Evolutionary conservation across 2,329 filamentous ascomycete species (phyloP), one percentile per base, ranked within the genome.

Genomic region (Monilinia fructicola): DNA sequence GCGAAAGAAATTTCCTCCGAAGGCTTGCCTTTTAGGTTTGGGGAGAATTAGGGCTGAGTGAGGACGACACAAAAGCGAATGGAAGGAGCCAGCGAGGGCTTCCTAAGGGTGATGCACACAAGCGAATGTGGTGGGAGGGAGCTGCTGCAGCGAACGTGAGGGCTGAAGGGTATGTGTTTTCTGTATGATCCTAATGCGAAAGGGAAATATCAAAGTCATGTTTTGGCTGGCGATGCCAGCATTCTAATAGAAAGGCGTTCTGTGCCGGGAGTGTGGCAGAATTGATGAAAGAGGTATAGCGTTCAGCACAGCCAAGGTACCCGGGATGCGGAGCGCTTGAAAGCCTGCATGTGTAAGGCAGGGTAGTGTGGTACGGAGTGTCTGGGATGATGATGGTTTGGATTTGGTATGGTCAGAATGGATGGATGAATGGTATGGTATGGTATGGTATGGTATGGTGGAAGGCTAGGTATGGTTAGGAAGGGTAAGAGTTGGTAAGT

Each of bases 71-170:
- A 75, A 76, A 87, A 89, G 87, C 87, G 87, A 89, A 85, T 87
- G 87, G 88, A 86, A 87, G 86, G 87, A 89, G 86, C 83, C 87
- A 80, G 83, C 86, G 86, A 89, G 87, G 86, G 87, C 85, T 88
- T 88, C 86, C 86, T 66, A 84, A 76, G 66, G 67, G 68, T 67
- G 73, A 75, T 77, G 76, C 67, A 69, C 67, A 72, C 69, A 73
- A 74, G 74, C 73, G 74, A 75, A 70, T 72, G 74, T 75, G 73
- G 71, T 71, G 69, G 40, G 28, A 69, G 50, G 58, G 58, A 68
- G 59, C 66, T 64, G 61, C 18, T 66, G 71, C 64, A 66, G 64
- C 64, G 64, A 66, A 54, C 54, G 64, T 66, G 64, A 66, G 55
- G 64, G 64, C 64, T 65, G 63, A 59, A 56, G 54, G 40, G 35